phyloP scores from a whole-genome alignment of 805 yeast species.

The Candida ovalis region DNA sequence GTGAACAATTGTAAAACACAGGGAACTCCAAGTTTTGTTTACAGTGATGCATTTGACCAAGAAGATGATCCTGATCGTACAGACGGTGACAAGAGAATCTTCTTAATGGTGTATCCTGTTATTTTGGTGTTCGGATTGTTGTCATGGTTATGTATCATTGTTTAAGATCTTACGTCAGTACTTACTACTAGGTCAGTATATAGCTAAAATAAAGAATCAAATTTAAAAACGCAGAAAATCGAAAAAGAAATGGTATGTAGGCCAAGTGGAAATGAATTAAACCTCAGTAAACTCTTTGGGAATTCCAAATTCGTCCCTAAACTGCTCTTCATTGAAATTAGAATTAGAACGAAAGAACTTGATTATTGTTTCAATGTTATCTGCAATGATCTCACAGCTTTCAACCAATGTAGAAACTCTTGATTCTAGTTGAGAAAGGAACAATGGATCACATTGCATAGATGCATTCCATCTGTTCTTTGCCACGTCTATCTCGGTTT shows the following conservation, averaged over 20 bases:
- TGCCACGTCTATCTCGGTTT: background rate
- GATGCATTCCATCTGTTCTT: background rate
- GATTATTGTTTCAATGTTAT: constrained; percentile 40
- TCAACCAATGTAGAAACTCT: constrained; percentile 2
- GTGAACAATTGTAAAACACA: constrained; percentile 32
- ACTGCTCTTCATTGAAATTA: constrained; percentile 26
- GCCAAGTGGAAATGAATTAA: background rate
- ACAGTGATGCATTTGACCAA: constrained; percentile 5
- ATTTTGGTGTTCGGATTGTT: constrained; percentile 48
- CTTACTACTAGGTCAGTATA: background rate
- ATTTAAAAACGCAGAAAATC: background rate
- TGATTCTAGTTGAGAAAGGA: background rate
- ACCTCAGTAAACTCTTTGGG: constrained; percentile 36
- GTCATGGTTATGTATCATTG: constrained; percentile 52
- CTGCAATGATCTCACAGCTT: constrained; percentile 20
- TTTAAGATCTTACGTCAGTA: constrained; percentile 23
- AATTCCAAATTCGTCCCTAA: constrained; percentile 38
- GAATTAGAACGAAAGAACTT: constrained; percentile 32
- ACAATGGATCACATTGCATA: constrained; percentile 1
- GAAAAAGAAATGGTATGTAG: background rate
- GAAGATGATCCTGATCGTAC: constrained; percentile 30
- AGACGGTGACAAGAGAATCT: constrained; percentile 50
- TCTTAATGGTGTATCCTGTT: constrained; percentile 52
- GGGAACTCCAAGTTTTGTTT: constrained; percentile 17
- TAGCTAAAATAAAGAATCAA: background rate